Base-by-base conservation (phyloP, 176 grass and related monocot genomes). In the Oryza officinalis region DNA sequence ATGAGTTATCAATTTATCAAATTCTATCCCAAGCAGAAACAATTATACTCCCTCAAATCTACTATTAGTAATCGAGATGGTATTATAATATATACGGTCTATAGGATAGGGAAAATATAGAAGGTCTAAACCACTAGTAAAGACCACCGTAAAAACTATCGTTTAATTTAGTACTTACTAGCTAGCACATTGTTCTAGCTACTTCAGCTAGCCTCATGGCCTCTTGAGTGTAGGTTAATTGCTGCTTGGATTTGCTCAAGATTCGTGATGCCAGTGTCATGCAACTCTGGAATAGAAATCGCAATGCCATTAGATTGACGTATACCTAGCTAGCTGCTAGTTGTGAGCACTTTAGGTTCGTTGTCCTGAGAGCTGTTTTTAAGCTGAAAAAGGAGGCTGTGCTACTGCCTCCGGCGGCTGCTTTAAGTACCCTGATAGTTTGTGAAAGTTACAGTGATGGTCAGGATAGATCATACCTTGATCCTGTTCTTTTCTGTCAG, bases 371-470 rank as follows among this genome's bases (percentile, higher is more conserved):
- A 67, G 11, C 47, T 27, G 18, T 69, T 79, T 40, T 83, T 63
- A 80, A 63, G 67, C 72, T 40, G 60, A 28, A 86, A 86, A 88
- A 67, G 9, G 75, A 88, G 45, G 75, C 54, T 43, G 60, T 11
- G 57, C 66, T 86, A 78, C 23, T 27, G 60, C 71, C 72, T 78
- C 32, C 15, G 5, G 64, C 18, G 14, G 75, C 75, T 49, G 50
- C 89, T 90, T 84, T 90, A 84, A 75, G 75, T 90, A 80, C 84
- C 84, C 30, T 90, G 80, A 70, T 79, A 75, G 80, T 90, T 90
- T 60, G 84, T 79, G 74, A 90, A 90, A 86, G 79, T 20, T 40
- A 65, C 45, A 81, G 76, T 63, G 82, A 71, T 83, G 40, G 61
- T 83, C 52, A 86, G 40, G 41, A 83, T 75, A 17, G 88, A 75